phyloP scores from a whole-genome alignment of 2,329 filamentous ascomycete species.

The Seiridium unicorne region DNA sequence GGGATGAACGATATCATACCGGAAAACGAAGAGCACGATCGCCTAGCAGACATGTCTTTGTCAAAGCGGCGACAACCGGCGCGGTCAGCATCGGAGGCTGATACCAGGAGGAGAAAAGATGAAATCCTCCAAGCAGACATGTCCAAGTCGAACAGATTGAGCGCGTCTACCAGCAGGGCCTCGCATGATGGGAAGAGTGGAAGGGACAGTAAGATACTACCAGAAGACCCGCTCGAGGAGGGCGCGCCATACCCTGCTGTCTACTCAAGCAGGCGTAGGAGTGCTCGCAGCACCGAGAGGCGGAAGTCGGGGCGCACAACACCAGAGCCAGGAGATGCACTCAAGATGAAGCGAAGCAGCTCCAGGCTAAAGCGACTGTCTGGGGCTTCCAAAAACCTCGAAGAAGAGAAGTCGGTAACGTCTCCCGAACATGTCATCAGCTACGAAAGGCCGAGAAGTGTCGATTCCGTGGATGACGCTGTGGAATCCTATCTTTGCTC shows the following conservation, averaged over 20 bases:
- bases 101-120: constrained; percentile 22
- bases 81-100: constrained; percentile 19
- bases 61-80: constrained; percentile 21
- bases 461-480: constrained; percentile 85
- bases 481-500: constrained; percentile 83
- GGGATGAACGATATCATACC: constrained; percentile 37
- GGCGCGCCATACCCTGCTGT: constrained; percentile 70
- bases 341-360: constrained; percentile 52
- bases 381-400: constrained; percentile 35
- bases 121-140: constrained; percentile 27
- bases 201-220: constrained; percentile 20
- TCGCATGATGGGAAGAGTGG: constrained; percentile 20
- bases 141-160: constrained; percentile 21
- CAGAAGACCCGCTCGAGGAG: constrained; percentile 47
- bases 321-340: constrained; percentile 43
- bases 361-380: constrained; percentile 60
- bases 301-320: constrained; percentile 48
- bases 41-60: constrained; percentile 14
- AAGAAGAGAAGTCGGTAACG: constrained; percentile 21
- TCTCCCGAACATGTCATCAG: constrained; percentile 44
- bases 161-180: constrained; percentile 16
- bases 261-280: constrained; percentile 57
- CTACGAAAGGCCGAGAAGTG: constrained; percentile 73
- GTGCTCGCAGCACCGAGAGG: constrained; percentile 41
- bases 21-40: constrained; percentile 35